These are phyloP conservation scores for Tolypocladium cylindrosporum DNA, from an alignment of 2,329 filamentous ascomycete species.

Conservation along the genomic window DNA sequence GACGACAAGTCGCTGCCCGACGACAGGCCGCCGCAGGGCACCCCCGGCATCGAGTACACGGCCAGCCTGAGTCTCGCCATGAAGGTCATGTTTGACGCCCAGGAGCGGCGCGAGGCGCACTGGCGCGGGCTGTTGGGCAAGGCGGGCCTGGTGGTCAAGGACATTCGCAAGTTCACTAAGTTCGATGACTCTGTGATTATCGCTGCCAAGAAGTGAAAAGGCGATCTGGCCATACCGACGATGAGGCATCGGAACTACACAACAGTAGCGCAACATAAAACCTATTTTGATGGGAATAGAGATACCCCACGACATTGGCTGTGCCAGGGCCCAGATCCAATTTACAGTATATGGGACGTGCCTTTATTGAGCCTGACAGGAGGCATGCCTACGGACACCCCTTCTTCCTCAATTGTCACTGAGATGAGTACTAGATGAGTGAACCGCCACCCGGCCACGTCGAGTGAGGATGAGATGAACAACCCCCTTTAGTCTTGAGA, in stretches of 20 bases:
- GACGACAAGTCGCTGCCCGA: constrained; percentile 12
- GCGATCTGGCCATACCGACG: not conserved
- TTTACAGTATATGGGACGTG: too few species aligned
- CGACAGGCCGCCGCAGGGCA: constrained; percentile 6
- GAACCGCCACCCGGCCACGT: too few species aligned
- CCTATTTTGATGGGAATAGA: too few species aligned
- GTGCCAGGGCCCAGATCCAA: too few species aligned
- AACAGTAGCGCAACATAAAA: not conserved
- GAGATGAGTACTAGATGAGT: too few species aligned
- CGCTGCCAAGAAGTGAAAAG: not conserved
- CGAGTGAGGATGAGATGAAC: too few species aligned
- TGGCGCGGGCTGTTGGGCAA: constrained; percentile 10
- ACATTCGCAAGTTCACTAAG: constrained; percentile 11
- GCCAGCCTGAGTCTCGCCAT: constrained; percentile 13
- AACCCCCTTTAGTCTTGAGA: too few species aligned
- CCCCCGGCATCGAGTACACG: constrained; percentile 10
- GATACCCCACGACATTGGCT: too few species aligned
- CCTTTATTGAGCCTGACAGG: too few species aligned
- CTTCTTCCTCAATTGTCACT: too few species aligned
- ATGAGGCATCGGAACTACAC: not conserved
- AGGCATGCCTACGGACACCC: too few species aligned
- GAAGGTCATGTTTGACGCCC: constrained; percentile 13
- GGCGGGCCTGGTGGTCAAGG: constrained; percentile 11
- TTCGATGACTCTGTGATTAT: constrained; percentile 13
- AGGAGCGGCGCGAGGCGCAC: constrained; percentile 13